A percentile compares a stretch with the other conserved stretches of the same genome.
Conservation (phyloP, 257 asterid genomes). For the Coffea eugenioides region DNA sequence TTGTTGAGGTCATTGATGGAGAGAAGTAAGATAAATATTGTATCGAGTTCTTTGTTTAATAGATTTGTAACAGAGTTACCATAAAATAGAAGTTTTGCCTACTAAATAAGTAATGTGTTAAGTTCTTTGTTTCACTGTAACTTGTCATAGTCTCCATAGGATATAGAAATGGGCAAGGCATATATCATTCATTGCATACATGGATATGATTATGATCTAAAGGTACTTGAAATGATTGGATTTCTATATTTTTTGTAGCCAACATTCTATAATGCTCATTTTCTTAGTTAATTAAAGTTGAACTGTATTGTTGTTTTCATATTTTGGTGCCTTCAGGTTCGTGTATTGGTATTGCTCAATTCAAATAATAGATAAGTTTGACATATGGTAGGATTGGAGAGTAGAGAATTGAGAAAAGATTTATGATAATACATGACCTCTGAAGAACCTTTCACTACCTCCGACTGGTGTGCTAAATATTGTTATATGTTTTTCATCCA, state of each 20-base stretch:
- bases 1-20: too few relatives aligned
- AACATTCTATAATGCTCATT: not conserved
- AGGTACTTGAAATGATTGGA: slow-evolving; percentile 42
- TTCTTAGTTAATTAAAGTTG: not conserved
- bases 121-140: slow-evolving; percentile 18
- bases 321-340: not conserved
- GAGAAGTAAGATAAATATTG: too few relatives aligned
- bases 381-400: slow-evolving; percentile 86
- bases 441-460: slow-evolving; percentile 77
- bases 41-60: too few relatives aligned
- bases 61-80: not conserved
- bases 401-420: slow-evolving; percentile 96
- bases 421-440: slow-evolving; percentile 59
- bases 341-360: not conserved
- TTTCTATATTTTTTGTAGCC: not conserved
- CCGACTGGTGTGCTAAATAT: slow-evolving; percentile 94
- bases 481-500: slow-evolving; percentile 55
- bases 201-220: slow-evolving; percentile 84
- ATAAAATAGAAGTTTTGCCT: not conserved
- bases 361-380: slow-evolving; percentile 54
- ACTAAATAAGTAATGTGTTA: not conserved
- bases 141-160: slow-evolving; percentile 89
- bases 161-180: slow-evolving; percentile 61
- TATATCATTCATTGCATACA: slow-evolving; percentile 88
- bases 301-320: not conserved